Evolutionary conservation across 441 rosid species (phyloP), one percentile per base, ranked within the genome.

Genomic region (Mallotus japonicus): DNA sequence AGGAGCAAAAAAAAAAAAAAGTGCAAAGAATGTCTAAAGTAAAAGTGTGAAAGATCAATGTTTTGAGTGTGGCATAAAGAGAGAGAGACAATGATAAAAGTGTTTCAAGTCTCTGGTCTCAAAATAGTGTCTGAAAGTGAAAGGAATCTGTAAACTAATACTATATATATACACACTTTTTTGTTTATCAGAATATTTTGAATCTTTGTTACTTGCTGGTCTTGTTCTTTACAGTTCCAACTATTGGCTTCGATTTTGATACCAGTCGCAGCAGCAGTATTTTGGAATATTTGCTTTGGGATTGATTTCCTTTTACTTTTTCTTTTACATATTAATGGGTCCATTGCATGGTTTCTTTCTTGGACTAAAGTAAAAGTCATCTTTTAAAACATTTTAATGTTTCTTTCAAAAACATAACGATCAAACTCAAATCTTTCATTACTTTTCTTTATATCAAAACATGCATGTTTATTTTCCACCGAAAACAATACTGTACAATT

Each of bases 71-170:
- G 70, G 47, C 62, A 61, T 42, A 73, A 58, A 75, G 71, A 67
- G 54, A 78, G 66, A 28, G 32, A 28, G 81, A 76, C 82, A 83
- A 79, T 77, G 79, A 80, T 55, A 72, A 71, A 32, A 37, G 19
- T 37, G 44, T 28, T 28, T 28, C 2, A 37, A 13, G 42, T 20
- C 73, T 58, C 44, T 20, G 20, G 76, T 75, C 77, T 67, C 55
- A 28, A 64, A 77, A 71, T 44, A 74, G 67, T 53, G 55, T 74
- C 67, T 55, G 62, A 81, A 83, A 76, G 77, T 72, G 74, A 76
- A 72, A 73, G 58, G 83, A 64, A 76, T 74, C 69, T 40, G 13
- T 49, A 69, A 53, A 49, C 6, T 28, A 28, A 28, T 28, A 28
- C 32, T 28, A 28, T 28, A 28, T 28, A 28, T 49, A 69, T 44